A percentile compares a stretch with the other conserved stretches of the same genome.
Evolutionary conservation across 805 yeast species (phyloP).

Genomic region (Debaryomyces prosopidis): DNA sequence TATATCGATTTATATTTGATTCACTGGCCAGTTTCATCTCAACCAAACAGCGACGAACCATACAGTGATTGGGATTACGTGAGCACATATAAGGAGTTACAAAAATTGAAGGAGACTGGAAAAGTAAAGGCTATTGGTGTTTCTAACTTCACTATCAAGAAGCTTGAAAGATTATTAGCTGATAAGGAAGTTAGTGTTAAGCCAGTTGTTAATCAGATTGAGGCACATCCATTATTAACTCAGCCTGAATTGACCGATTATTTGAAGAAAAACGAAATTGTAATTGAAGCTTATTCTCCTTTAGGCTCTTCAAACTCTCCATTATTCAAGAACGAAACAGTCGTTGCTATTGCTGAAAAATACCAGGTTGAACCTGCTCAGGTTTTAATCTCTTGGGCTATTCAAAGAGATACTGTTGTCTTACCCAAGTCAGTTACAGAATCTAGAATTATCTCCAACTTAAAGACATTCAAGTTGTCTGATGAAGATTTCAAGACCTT

Average conservation of each 20-base stretch:
- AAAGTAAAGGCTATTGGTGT: constrained; percentile 57
- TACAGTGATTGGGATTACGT: constrained; percentile 28
- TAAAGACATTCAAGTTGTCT: constrained; percentile 34
- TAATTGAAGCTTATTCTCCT: constrained; percentile 29
- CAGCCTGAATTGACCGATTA: constrained; percentile 59
- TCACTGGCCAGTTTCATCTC: constrained; percentile 63
- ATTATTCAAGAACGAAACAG: constrained; percentile 30
- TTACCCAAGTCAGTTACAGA: constrained; percentile 41
- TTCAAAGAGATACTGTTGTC: constrained; percentile 38
- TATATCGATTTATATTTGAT: constrained; percentile 73
- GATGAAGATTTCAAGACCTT: constrained; percentile 38
- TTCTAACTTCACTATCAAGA: constrained; percentile 48
- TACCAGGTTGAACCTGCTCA: constrained; percentile 33
- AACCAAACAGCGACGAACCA: constrained; percentile 12
- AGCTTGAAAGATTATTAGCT: constrained; percentile 45
- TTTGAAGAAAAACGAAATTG: constrained; percentile 43
- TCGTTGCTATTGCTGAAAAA: constrained; percentile 29
- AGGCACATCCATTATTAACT: constrained; percentile 41
- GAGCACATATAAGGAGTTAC: constrained; percentile 45
- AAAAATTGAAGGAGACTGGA: constrained; percentile 24
- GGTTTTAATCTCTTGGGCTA: constrained; percentile 40
- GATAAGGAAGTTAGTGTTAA: constrained; percentile 34
- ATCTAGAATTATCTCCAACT: constrained; percentile 36
- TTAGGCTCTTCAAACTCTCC: constrained; percentile 39
- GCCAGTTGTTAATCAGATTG: constrained; percentile 58